phyloP scores from a whole-genome alignment of 208 protist species.

The Herpetomonas muscarum region DNA sequence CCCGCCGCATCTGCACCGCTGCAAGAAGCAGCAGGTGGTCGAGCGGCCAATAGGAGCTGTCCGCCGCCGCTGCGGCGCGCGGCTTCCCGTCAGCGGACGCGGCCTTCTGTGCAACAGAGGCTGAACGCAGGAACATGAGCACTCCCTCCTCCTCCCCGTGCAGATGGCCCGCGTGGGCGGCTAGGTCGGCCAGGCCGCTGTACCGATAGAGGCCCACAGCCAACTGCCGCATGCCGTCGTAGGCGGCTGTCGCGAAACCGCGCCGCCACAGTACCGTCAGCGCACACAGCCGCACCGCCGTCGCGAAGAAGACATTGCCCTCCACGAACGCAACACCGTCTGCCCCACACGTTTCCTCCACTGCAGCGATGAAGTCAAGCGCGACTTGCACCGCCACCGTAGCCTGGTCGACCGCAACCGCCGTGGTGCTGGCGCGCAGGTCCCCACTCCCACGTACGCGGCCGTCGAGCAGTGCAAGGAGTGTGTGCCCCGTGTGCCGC shows the following conservation, averaged over 20 bases:
- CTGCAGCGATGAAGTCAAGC: constrained; percentile 23
- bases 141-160: neutral
- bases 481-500: constrained; percentile 51
- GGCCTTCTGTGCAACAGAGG: neutral
- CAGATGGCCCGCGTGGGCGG: neutral
- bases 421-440: neutral
- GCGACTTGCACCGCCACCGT: constrained; percentile 24
- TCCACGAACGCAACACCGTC: constrained; percentile 17
- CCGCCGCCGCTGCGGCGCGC: neutral
- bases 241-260: constrained; percentile 60
- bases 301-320: constrained; percentile 44
- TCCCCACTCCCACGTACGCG: constrained; percentile 2
- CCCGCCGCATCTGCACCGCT: constrained; percentile 48
- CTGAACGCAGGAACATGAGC: neutral
- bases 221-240: constrained; percentile 42
- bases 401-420: neutral
- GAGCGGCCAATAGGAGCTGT: constrained; percentile 43
- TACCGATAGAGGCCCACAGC: constrained; percentile 4
- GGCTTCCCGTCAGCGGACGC: neutral
- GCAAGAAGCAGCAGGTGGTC: constrained; percentile 69
- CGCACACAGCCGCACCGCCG: constrained; percentile 42
- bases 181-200: neutral
- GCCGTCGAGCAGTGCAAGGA: constrained; percentile 43
- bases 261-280: constrained; percentile 30
- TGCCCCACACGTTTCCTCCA: constrained; percentile 37